A percentile compares a stretch with the other conserved stretches of the same genome.
Evolutionary conservation across 2,329 filamentous ascomycete genomes (phyloP).

Genomic region (Fusarium temperatum): DNA sequence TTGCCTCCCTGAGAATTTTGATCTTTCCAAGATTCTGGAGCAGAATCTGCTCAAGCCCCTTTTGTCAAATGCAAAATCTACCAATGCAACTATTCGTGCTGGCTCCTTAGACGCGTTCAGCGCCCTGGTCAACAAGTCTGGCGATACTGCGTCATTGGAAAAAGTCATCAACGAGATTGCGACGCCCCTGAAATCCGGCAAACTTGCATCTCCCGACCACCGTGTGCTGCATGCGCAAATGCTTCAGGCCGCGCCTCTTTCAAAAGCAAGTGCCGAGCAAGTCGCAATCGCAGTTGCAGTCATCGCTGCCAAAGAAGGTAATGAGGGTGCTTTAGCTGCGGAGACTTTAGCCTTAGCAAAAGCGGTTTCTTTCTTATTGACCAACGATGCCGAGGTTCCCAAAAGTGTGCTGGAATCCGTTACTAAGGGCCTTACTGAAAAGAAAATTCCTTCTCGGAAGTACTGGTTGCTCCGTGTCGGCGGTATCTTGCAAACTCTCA

Average conservation of each 20-base stretch:
- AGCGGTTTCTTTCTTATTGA: slow-evolving; percentile 70
- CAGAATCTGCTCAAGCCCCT: slow-evolving; percentile 84
- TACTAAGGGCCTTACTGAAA: slow-evolving; percentile 84
- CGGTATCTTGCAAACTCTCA: slow-evolving; percentile 69
- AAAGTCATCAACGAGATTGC: slow-evolving; percentile 82
- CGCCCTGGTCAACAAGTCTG: slow-evolving; percentile 70
- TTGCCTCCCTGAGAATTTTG: slow-evolving; percentile 74
- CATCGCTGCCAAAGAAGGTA: slow-evolving; percentile 84
- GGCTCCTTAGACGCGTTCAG: slow-evolving; percentile 81
- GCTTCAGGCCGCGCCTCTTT: slow-evolving; percentile 71
- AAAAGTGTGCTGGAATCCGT: slow-evolving; percentile 76
- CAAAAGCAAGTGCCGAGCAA: slow-evolving; percentile 69
- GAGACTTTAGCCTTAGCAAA: slow-evolving; percentile 77
- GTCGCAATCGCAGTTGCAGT: slow-evolving; percentile 72
- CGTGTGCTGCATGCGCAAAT: slow-evolving; percentile 85
- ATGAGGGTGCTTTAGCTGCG: slow-evolving; percentile 80
- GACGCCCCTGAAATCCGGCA: slow-evolving; percentile 81
- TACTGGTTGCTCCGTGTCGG: slow-evolving; percentile 83
- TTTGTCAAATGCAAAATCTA: slow-evolving; percentile 90
- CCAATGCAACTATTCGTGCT: slow-evolving; percentile 78
- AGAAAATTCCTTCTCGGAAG: slow-evolving; percentile 79
- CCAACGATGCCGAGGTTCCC: slow-evolving; percentile 68
- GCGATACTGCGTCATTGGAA: slow-evolving; percentile 65
- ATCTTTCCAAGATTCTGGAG: slow-evolving; percentile 79
- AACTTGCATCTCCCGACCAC: slow-evolving; percentile 86